Base-by-base conservation (phyloP, 75 land plant genomes). In the Azolla pinnata region DNA sequence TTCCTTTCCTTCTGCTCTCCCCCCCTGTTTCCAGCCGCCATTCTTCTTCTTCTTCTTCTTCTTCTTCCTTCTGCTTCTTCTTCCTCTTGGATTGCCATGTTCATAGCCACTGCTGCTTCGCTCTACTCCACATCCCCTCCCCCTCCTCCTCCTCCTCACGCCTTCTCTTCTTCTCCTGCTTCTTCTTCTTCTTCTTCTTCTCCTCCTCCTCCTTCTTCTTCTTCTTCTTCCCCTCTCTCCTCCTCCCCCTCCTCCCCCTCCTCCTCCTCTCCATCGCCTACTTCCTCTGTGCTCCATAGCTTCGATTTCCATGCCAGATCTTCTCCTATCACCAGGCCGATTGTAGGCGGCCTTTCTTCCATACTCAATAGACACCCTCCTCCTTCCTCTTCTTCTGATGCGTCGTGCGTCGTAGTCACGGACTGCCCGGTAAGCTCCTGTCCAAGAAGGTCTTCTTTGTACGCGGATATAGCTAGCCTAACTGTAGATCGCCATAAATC, bases 321-420 rank as follows among this genome's bases (percentile, higher is more conserved):
- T 27, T 12, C 2, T 25, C 31, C 73, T 24, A 29, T 69, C 0
- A 69, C 70, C 30, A 80, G 66, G 60, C 51, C 77, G 24, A 33
- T 57, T 5, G 12, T 61, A 12, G 87, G 87, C 1, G 87, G 87
- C 19, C 67, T 83, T 25, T 80, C 83, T 42, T 67, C 72, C 54
- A 61, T 83, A 1, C 80, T 83, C 61, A 60, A 76, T 0, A 56
- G 79, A 8, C 44, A 61, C 1, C 20, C 85, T 0, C 44, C 58
- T 0, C 60, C 38, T 31, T 74, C 44, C 42, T 23, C 49, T 2
- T 53, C 80, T 20, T 32, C 31, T 33, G 24, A 38, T 29, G 19
- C 23, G 16, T 40, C 31, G 21, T 64, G 59, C 30, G 1, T 32
- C 29, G 10, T 64, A 44, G 66, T 27, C 18, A 29, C 32, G 18